These are phyloP conservation scores for Coemansia aciculifera DNA, from an alignment of 192 early-diverging fungal genomes.

Conservation along the genomic window DNA sequence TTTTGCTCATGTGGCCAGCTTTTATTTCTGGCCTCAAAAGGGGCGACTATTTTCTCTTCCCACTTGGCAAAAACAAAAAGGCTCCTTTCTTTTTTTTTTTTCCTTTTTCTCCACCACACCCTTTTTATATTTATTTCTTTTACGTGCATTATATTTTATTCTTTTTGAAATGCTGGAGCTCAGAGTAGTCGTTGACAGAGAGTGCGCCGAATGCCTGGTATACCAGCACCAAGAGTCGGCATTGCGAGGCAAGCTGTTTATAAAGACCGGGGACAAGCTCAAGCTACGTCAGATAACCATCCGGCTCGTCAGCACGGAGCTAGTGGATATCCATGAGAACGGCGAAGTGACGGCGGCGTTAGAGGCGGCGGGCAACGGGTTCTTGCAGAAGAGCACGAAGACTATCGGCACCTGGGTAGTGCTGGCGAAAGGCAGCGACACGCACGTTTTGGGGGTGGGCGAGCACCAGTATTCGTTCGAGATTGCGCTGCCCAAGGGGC, in stretches of 20 bases:
- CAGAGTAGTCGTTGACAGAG: constrained; percentile 21
- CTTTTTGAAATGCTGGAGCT: constrained; percentile 25
- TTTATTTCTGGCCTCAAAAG: too few relatives aligned
- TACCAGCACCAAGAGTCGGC: constrained; percentile 36
- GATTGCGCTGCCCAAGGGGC: neutral
- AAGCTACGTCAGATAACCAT: constrained; percentile 40
- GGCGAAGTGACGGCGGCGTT: neutral
- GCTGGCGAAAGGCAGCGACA: neutral
- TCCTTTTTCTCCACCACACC: neutral
- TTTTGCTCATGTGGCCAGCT: too few relatives aligned
- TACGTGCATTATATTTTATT: too few relatives aligned
- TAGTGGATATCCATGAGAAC: constrained; percentile 32
- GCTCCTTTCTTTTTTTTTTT: neutral
- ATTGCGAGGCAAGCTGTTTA: constrained; percentile 28
- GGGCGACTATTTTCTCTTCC: too few relatives aligned
- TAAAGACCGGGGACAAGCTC: constrained; percentile 32
- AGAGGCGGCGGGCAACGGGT: neutral
- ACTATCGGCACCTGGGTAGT: constrained; percentile 13
- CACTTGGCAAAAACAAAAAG: neutral
- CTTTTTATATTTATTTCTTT: neutral
- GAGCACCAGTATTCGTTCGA: constrained; percentile 47
- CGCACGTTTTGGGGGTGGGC: constrained; percentile 21
- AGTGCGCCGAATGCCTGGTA: constrained; percentile 24
- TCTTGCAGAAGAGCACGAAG: constrained; percentile 38
- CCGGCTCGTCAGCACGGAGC: constrained; percentile 36